Evolutionary conservation across 1,139 yeast genomes (phyloP), one percentile per base, ranked within the genome.

Genomic region (Blastobotrys serpentis): DNA sequence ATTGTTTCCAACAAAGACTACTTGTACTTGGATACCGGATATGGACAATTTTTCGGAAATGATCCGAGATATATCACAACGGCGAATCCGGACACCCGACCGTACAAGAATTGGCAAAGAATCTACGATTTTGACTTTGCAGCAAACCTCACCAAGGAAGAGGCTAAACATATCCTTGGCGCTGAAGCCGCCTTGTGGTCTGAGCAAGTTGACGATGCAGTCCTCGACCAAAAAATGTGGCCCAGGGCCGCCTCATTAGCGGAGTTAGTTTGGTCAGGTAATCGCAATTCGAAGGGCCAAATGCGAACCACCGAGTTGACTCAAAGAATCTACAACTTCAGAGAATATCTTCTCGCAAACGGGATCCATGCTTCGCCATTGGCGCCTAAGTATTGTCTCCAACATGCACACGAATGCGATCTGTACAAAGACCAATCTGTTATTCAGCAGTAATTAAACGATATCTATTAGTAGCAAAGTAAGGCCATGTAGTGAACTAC

Each of bases 11-110:
- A 70, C 13, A 54, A 65, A 10, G 65, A 64, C 34, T 69, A 68
- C 55, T 64, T 72, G 49, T 76, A 76, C 52, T 64, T 76, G 40
- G 80, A 76, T 58, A 74, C 79, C 58, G 80, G 80, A 1, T 65
- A 61, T 49, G 78, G 78, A 16, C 73, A 72, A 1, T 74, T 67
- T 64, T 62, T 71, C 1, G 62, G 75, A 16, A 71, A 73, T 55
- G 75, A 74, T 52, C 66, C 69, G 1, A 53, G 72, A 21, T 70
- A 71, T 56, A 51, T 58, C 39, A 59, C 49, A 18, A 58, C 58
- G 48, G 47, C 40, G 10, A 54, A 59, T 48, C 58, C 66, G 16
- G 71, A 68, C 43, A 56, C 56, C 2, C 23, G 51, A 36, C 77
- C 77, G 1, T 74, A 74, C 60, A 74, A 73, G 53, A 67, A 75